Conservation (phyloP, 208 protist species). For the Crithidia brevicula region DNA sequence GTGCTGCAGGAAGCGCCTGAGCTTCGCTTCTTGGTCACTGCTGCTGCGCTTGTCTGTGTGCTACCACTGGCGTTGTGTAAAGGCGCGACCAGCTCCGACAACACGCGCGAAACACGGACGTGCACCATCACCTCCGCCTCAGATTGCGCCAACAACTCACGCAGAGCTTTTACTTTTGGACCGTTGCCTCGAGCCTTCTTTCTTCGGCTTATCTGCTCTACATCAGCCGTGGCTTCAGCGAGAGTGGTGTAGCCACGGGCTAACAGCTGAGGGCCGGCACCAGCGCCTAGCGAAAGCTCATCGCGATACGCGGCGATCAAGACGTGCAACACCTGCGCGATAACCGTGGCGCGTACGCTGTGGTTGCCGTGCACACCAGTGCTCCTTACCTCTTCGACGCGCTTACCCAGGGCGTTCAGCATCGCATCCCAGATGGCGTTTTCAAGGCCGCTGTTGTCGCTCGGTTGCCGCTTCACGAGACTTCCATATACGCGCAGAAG, state of each 20-base stretch:
- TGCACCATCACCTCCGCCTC: neutral
- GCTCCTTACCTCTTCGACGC: neutral
- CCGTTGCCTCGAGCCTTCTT: neutral
- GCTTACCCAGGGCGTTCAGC: neutral
- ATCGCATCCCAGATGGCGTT: slow-evolving; percentile 9
- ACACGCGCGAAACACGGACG: slow-evolving; percentile 7
- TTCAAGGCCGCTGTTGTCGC: neutral
- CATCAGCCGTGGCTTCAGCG: neutral
- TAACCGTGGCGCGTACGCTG: no score
- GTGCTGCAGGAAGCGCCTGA: no score
- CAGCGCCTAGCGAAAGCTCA: neutral
- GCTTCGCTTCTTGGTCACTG: no score
- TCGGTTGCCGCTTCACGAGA: neutral
- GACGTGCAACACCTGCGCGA: slow-evolving; percentile 22
- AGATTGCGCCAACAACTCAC: neutral
- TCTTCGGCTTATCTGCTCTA: neutral
- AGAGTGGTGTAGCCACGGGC: neutral
- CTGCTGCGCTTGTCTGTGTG: no score
- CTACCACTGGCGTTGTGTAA: neutral
- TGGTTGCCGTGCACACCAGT: no score
- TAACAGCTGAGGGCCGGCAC: neutral
- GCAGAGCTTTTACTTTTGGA: neutral
- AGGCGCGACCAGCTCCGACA: slow-evolving; percentile 11
- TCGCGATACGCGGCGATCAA: slow-evolving; percentile 16
- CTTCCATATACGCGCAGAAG: slow-evolving; percentile 19